These are phyloP conservation scores for Rheum nobile DNA, from an alignment of 148 eudicot species.

Conservation along the genomic window DNA sequence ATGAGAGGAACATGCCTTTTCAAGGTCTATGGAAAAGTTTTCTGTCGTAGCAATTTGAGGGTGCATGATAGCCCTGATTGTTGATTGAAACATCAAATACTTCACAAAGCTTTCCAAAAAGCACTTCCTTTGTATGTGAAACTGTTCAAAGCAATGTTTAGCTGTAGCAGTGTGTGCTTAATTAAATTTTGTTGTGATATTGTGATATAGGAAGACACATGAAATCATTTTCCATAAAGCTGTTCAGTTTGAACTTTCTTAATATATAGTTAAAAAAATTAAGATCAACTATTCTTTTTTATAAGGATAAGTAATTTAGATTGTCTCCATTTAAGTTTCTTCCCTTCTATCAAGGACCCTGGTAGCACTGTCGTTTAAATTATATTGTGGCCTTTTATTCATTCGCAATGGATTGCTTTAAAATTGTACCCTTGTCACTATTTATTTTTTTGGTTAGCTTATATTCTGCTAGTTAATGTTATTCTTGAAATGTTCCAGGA, in stretches of 20 bases:
- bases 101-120: not conserved
- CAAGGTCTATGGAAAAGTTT: not conserved
- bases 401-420: not conserved
- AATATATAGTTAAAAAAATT: not conserved
- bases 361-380: not conserved
- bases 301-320: not conserved
- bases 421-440: not conserved
- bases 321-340: not conserved
- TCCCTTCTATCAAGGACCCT: not conserved
- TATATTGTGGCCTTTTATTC: not conserved
- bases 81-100: not conserved
- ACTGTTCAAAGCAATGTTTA: not conserved
- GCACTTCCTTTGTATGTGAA: not conserved
- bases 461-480: not conserved
- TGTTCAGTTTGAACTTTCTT: not conserved
- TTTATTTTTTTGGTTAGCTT: no score
- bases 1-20: not conserved
- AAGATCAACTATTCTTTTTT: not conserved
- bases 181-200: not conserved
- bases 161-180: not conserved
- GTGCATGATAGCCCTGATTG: not conserved
- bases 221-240: not conserved
- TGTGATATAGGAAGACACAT: not conserved
- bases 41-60: not conserved
- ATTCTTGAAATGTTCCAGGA: conserved; percentile 30